phyloP scores from a whole-genome alignment of 768 basidiomycete species.

The Panaeolus papilionaceus region DNA sequence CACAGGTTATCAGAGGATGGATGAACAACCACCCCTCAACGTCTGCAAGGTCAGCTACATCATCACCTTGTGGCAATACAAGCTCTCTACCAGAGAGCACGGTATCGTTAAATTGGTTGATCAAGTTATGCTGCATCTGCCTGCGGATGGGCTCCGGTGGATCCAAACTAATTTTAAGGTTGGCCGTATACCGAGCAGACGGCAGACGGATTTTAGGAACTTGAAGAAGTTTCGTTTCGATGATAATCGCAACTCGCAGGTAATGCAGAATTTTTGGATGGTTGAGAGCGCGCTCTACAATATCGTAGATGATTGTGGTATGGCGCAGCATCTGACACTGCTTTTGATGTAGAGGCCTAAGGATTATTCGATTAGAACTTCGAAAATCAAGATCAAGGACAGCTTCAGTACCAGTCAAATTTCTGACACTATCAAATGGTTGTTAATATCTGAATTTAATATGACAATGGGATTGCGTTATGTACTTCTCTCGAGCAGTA shows the following conservation, averaged over 20 bases:
- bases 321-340: not conserved
- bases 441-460: not conserved
- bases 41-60: not conserved
- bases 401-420: not conserved
- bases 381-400: not conserved
- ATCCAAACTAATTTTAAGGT: not conserved
- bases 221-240: not conserved
- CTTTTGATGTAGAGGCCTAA: not conserved
- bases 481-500: not conserved
- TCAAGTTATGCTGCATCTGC: not conserved
- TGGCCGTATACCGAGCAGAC: not conserved
- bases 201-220: not conserved
- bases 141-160: not conserved
- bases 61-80: not conserved
- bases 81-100: constrained; percentile 1
- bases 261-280: not conserved
- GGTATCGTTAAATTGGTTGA: not conserved
- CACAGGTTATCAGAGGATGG: not conserved
- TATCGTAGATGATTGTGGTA: not conserved
- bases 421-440: not conserved
- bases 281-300: not conserved
- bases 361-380: not conserved
- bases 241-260: not conserved
- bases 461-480: not conserved
- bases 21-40: not conserved